Base-by-base conservation (phyloP, 2,329 filamentous ascomycete species). In the Colletotrichum ledebouriae region DNA sequence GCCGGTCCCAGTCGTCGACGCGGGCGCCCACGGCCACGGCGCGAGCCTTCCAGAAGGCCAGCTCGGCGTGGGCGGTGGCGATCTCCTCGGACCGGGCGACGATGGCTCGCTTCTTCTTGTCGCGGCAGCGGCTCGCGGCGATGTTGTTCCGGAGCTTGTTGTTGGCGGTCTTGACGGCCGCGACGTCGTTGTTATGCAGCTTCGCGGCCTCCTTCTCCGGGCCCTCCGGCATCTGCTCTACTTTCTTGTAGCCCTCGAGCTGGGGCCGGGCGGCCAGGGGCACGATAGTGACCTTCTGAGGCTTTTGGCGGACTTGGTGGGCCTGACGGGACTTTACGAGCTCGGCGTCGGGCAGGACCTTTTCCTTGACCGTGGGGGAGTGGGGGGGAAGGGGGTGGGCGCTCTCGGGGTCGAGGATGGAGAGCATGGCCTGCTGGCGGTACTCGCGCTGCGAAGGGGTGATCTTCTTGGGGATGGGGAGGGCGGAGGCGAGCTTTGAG, bases 61-160 rank as follows among this genome's bases (percentile, higher is more conserved):
- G 66, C 22, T 78, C 67, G 3, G 34, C 17, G 2, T 71, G 72
- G 7, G 72, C 71, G 11, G 73, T 67, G 0, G 62, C 53, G 1
- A 77, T 71, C 0, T 71, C 66, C 57, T 80, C 78, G 29, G 76
- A 62, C 0, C 78, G 74, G 20, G 74, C 71, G 20, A 50, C 53
- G 20, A 63, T 41, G 11, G 59, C 59, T 13, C 59, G 20, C 15
- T 63, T 25, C 20, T 42, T 63, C 7, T 44, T 52, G 52, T 75
- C 68, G 0, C 80, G 75, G 11, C 75, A 78, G 60, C 79, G 77
- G 70, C 78, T 79, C 25, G 80, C 80, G 0, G 80, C 77, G 41
- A 72, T 65, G 67, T 81, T 82, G 73, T 82, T 82, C 4, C 80
- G 73, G 47, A 74, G 65, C 2, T 76, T 73, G 17, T 80, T 76